Evolutionary conservation across 1,284 basidiomycete species (phyloP).

Genomic region (Coniferiporia sulphurascens): DNA sequence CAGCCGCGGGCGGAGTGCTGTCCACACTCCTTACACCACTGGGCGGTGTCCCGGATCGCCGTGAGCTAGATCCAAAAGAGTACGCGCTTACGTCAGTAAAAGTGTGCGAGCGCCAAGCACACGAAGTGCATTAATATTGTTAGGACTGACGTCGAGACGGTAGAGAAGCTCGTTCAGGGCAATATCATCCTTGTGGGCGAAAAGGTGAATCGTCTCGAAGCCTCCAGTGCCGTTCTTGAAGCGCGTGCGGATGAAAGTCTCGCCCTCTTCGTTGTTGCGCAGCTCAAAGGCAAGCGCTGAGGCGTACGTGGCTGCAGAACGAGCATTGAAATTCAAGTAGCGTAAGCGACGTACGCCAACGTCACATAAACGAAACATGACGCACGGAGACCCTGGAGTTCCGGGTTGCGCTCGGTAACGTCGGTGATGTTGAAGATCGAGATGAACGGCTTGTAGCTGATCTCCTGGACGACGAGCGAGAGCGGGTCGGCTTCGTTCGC

Average conservation of each 20-base stretch:
- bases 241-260: constrained; percentile 72
- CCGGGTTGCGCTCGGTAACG: constrained; percentile 49
- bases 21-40: constrained; percentile 17
- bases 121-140: neutral
- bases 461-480: constrained; percentile 62
- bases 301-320: constrained; percentile 62
- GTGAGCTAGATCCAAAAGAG: constrained; percentile 9
- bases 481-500: constrained; percentile 75
- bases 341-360: neutral
- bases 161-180: constrained; percentile 76
- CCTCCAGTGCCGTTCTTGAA: constrained; percentile 79
- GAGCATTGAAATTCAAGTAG: constrained; percentile 2
- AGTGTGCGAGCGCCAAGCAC: neutral
- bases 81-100: neutral
- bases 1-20: constrained; percentile 14
- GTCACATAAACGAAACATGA: constrained; percentile 21
- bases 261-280: constrained; percentile 64
- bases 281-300: constrained; percentile 78
- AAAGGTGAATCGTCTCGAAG: constrained; percentile 61
- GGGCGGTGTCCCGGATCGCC: constrained; percentile 6
- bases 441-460: constrained; percentile 86
- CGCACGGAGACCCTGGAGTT: constrained; percentile 61
- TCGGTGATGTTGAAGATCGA: constrained; percentile 80
- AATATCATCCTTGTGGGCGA: constrained; percentile 64
- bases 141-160: constrained; percentile 55